Conservation (phyloP, 371 early-diverging fungal species). For the Syncephalastrum sp. region DNA sequence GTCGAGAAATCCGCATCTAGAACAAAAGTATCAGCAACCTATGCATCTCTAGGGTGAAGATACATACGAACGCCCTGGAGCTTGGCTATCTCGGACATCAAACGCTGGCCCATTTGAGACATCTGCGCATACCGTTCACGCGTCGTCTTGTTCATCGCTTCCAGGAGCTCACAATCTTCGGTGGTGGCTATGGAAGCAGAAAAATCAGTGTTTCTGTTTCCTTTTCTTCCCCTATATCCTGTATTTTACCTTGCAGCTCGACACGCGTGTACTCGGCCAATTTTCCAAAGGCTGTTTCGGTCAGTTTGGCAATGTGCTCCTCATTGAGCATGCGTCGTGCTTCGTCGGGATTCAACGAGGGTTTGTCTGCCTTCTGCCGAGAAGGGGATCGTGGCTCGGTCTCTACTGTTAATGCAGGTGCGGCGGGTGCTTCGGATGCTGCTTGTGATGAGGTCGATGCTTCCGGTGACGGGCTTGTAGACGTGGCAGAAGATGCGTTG, state of each 20-base stretch:
- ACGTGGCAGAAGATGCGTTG: too few species aligned
- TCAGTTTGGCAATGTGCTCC: constrained; percentile 53
- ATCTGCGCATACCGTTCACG: constrained; percentile 59
- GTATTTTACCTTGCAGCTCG: constrained; percentile 50
- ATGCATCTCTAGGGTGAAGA: background rate
- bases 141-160: constrained; percentile 59
- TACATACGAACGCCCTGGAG: constrained; percentile 54
- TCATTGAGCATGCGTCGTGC: constrained; percentile 38
- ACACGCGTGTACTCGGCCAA: constrained; percentile 55
- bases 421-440: too few species aligned
- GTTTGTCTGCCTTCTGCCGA: constrained; percentile 2
- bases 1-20: constrained; percentile 57
- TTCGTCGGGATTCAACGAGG: constrained; percentile 32
- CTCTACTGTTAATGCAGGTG: background rate
- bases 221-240: background rate
- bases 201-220: too few species aligned
- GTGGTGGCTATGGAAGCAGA: constrained; percentile 39
- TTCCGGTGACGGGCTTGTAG: too few species aligned
- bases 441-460: too few species aligned
- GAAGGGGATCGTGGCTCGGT: background rate
- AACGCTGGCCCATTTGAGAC: constrained; percentile 56
- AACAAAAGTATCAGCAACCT: background rate
- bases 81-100: constrained; percentile 61
- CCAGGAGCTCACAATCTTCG: constrained; percentile 59
- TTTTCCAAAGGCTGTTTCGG: constrained; percentile 57